Percentiles rank a stretch among this genome's conserved stretches.
These are phyloP conservation scores for Osmanthus fragrans DNA, from an alignment of 257 asterid species.

Conservation along the genomic window DNA sequence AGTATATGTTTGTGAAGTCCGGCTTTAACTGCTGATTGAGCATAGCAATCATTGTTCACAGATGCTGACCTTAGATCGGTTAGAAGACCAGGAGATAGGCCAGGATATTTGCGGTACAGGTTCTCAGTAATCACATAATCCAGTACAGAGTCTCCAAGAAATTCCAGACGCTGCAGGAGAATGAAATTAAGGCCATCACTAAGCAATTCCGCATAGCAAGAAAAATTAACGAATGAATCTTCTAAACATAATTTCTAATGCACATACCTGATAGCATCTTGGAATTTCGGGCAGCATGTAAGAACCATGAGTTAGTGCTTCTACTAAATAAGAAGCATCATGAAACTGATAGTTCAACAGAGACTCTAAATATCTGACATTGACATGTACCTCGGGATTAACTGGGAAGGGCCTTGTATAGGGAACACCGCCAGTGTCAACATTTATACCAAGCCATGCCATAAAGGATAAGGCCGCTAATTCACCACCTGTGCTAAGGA, in stretches of 20 bases:
- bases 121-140: slow-evolving; percentile 67
- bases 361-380: slow-evolving; percentile 46
- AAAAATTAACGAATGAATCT: neutral
- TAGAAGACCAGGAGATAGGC: slow-evolving; percentile 66
- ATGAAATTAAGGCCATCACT: neutral
- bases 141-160: slow-evolving; percentile 85
- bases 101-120: slow-evolving; percentile 56
- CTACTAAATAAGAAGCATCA: slow-evolving; percentile 73
- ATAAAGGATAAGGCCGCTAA: slow-evolving; percentile 63
- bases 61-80: slow-evolving; percentile 89
- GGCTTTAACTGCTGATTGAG: slow-evolving; percentile 59
- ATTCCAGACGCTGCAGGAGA: slow-evolving; percentile 69
- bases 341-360: slow-evolving; percentile 53
- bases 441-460: slow-evolving; percentile 69
- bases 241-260: neutral
- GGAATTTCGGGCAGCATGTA: slow-evolving; percentile 86
- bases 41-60: slow-evolving; percentile 79
- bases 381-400: slow-evolving; percentile 44
- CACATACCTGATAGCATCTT: slow-evolving; percentile 76
- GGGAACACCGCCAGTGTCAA: slow-evolving; percentile 45
- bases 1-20: slow-evolving; percentile 68
- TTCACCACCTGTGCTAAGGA: slow-evolving; percentile 68
- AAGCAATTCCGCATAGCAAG: neutral
- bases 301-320: slow-evolving; percentile 91
- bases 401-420: slow-evolving; percentile 37